Evolutionary conservation across 495 filamentous ascomycete species (phyloP).

Genomic region (Penicillium steckii): DNA sequence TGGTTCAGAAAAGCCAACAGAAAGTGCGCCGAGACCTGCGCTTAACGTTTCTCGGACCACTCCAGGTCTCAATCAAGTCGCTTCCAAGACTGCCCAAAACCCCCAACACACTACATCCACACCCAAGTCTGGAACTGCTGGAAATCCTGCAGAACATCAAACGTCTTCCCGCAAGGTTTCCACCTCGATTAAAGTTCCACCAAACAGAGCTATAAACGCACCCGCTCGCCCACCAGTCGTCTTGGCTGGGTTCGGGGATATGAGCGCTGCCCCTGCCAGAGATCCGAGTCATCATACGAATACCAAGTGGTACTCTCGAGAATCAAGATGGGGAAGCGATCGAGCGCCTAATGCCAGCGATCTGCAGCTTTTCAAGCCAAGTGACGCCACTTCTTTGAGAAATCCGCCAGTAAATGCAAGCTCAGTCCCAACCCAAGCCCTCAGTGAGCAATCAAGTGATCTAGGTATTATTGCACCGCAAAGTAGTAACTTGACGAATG

Average conservation of each 20-base stretch:
- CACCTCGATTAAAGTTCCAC: no score
- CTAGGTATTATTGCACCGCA: not conserved
- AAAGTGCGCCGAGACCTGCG: no score
- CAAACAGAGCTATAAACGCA: not conserved
- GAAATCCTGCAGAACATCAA: no score
- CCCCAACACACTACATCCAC: no score
- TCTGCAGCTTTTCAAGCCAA: constrained; percentile 37
- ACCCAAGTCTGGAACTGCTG: no score
- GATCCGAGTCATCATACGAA: not conserved
- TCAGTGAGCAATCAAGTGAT: not conserved
- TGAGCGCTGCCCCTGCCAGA: not conserved
- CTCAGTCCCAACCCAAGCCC: not conserved
- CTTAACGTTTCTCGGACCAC: no score
- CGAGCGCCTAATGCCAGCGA: constrained; percentile 42
- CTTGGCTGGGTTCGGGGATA: not conserved
- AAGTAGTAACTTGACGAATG: not conserved
- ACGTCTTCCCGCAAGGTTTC: no score
- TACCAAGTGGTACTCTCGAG: not conserved
- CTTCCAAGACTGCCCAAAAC: no score
- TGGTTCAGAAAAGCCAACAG: no score
- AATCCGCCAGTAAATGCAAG: not conserved
- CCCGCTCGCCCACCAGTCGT: not conserved
- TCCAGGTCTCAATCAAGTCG: no score
- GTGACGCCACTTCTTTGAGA: constrained; percentile 21
- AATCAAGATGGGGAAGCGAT: constrained; percentile 34